These are phyloP conservation scores for Letharia lupina DNA, from an alignment of 495 filamentous ascomycete genomes.

Conservation along the genomic window DNA sequence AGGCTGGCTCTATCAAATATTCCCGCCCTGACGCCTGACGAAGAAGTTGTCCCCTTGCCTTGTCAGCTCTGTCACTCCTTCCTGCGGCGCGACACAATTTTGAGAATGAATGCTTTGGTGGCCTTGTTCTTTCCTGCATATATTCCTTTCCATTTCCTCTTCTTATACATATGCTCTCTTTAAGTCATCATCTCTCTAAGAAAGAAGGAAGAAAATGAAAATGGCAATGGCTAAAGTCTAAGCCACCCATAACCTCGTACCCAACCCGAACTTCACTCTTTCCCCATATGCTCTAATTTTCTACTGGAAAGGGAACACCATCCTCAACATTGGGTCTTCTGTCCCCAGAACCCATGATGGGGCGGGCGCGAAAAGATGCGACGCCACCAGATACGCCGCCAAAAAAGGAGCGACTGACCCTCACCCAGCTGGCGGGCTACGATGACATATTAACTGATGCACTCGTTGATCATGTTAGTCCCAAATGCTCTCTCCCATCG, in stretches of 20 bases:
- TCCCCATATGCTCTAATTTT: constrained; percentile 5
- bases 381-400: constrained; percentile 16
- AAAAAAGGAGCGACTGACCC: constrained; percentile 57
- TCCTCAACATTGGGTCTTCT: not conserved
- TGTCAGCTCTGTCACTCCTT: constrained; percentile 17
- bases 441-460: constrained; percentile 96
- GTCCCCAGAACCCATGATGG: not conserved
- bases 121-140: not conserved
- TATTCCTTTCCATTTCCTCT: not conserved
- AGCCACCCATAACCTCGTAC: not conserved
- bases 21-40: constrained; percentile 5
- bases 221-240: constrained; percentile 3
- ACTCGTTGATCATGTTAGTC: constrained; percentile 83
- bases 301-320: not conserved
- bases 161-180: not conserved
- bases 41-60: constrained; percentile 5
- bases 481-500: constrained; percentile 6
- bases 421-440: constrained; percentile 81
- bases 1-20: constrained; percentile 3
- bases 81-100: constrained; percentile 1
- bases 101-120: not conserved
- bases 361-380: constrained; percentile 14
- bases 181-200: not conserved
- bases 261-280: constrained; percentile 4
- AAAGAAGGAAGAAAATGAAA: not conserved